Percentiles rank a stretch among this genome's conserved stretches.
Conservation (phyloP, 2,329 filamentous ascomycete species). For the Thermochaetoides dissita region DNA sequence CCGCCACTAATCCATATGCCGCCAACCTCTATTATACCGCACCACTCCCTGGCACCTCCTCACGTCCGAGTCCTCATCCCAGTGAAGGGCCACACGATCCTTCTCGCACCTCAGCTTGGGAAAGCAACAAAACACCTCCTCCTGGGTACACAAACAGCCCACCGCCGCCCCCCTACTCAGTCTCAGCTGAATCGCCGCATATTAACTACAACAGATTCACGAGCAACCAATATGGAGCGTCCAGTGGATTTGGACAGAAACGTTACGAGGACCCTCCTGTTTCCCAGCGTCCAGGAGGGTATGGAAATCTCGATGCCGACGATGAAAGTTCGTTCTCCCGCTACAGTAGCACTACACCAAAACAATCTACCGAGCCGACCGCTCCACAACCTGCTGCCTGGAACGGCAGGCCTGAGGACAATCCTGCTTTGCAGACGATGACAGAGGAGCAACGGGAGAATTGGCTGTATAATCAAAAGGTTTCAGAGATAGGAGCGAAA, state of each 20-base stretch:
- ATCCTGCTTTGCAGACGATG: neutral
- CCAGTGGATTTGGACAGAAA: constrained; percentile 37
- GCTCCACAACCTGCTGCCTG: too few relatives aligned
- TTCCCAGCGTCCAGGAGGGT: constrained; percentile 36
- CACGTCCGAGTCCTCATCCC: constrained; percentile 21
- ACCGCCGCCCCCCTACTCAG: neutral
- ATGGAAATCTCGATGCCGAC: constrained; percentile 43
- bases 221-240: constrained; percentile 14
- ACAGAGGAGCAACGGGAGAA: constrained; percentile 60
- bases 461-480: constrained; percentile 58
- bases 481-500: constrained; percentile 19
- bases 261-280: constrained; percentile 33
- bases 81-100: constrained; percentile 23
- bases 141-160: constrained; percentile 20
- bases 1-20: too few relatives aligned
- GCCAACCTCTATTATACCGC: too few relatives aligned
- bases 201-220: constrained; percentile 2
- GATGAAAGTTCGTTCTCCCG: neutral
- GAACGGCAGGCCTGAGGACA: neutral
- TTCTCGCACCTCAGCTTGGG: neutral
- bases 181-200: neutral
- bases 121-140: constrained; percentile 18
- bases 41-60: too few relatives aligned
- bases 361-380: too few relatives aligned
- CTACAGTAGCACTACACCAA: too few relatives aligned